These are phyloP conservation scores for Coffea humblotiana DNA, from an alignment of 305 asterid genomes.

Conservation along the genomic window DNA sequence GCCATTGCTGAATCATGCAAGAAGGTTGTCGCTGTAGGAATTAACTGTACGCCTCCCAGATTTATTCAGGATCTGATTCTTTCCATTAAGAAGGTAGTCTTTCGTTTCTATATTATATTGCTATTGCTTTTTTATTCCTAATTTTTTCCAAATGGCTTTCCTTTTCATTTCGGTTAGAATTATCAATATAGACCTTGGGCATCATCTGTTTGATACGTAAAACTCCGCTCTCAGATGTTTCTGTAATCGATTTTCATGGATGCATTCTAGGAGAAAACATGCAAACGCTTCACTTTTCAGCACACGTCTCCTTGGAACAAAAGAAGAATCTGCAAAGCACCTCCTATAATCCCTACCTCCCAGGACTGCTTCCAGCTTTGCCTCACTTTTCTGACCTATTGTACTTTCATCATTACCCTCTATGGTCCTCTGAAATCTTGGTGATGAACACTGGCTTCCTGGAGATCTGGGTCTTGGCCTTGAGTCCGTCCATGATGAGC, in stretches of 20 bases:
- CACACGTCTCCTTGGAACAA: too few relatives aligned
- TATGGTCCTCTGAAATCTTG: background rate
- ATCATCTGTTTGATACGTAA: too few relatives aligned
- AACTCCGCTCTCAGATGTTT: background rate
- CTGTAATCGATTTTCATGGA: background rate
- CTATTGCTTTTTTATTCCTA: background rate
- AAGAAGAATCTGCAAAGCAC: background rate
- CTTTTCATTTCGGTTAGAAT: too few relatives aligned
- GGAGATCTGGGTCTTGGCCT: background rate
- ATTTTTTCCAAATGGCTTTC: slow-evolving; percentile 4
- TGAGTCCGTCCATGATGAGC: background rate
- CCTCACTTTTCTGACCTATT: background rate
- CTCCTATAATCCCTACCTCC: background rate
- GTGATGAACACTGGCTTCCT: background rate
- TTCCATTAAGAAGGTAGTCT: slow-evolving; percentile 65
- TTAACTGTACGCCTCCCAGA: slow-evolving; percentile 97
- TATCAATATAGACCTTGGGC: too few relatives aligned
- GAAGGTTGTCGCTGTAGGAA: slow-evolving; percentile 78
- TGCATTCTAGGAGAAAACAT: background rate
- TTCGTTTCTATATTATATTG: background rate
- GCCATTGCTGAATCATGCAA: slow-evolving; percentile 67
- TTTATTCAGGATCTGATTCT: slow-evolving; percentile 70
- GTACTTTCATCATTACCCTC: background rate
- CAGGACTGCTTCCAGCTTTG: background rate
- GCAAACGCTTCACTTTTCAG: background rate